Conservation (phyloP, 148 eudicot species). For the Camellia lanceoleosa region DNA sequence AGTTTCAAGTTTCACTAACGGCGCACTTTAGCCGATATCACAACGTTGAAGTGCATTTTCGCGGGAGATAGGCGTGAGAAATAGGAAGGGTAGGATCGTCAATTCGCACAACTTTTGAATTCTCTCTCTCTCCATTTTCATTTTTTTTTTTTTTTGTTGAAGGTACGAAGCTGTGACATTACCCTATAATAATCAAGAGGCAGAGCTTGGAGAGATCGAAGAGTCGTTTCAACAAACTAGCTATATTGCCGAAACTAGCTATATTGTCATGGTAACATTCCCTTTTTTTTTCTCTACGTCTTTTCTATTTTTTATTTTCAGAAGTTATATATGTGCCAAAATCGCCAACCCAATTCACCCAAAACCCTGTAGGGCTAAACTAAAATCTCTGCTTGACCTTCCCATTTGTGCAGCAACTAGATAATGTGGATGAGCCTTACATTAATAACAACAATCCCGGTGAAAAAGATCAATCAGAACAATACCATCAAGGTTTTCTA, state of each 20-base stretch:
- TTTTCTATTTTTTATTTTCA: no score
- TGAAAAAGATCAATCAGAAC: slow-evolving; percentile 45
- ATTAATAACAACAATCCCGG: slow-evolving; percentile 29
- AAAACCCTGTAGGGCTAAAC: slow-evolving; percentile 3
- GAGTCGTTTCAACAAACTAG: no score
- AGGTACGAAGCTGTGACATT: slow-evolving; percentile 86
- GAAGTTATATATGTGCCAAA: no score
- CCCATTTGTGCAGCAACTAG: slow-evolving; percentile 57
- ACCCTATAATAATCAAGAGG: slow-evolving; percentile 44
- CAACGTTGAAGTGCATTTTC: neutral
- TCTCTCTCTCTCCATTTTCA: no score
- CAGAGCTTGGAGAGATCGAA: slow-evolving; percentile 63
- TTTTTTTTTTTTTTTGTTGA: neutral
- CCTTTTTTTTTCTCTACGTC: neutral
- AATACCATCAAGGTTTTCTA: slow-evolving; percentile 74
- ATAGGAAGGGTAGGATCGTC: neutral
- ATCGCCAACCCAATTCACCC: neutral
- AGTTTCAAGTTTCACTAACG: neutral
- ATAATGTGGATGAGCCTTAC: slow-evolving; percentile 57
- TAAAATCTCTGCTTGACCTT: neutral
- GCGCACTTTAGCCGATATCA: neutral
- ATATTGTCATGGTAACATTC: slow-evolving; percentile 57
- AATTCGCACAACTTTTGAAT: slow-evolving; percentile 5
- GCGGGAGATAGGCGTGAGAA: neutral
- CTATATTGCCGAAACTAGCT: no score